Evolutionary conservation across 2,329 filamentous ascomycete genomes (phyloP), one percentile per base, ranked within the genome.

Genomic region (Zelopaecilomyces penicillatus): DNA sequence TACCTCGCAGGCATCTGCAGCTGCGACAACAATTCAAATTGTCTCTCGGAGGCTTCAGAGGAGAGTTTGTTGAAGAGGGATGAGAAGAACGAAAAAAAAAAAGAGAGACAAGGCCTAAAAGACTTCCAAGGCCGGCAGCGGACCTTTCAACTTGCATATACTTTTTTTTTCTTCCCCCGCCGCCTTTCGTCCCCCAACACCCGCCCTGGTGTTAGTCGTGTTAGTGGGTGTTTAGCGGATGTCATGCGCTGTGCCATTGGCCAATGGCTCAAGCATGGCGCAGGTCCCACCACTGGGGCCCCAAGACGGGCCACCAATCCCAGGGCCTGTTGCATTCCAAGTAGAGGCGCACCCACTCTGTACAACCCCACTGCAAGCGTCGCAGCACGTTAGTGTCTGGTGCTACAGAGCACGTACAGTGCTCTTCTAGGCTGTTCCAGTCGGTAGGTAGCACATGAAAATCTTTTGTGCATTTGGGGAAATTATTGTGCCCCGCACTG

Each of bases 1-100:
- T 65, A 63, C 57, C 61, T 63, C 60, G 56, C 59, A 54, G 57
- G 61, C 63, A 63, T 64, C 56, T 57, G 19, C 19, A 2, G 27
- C 42, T 37, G 37, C 42, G 30, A 45, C 45, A 39, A 39, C 26
- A 9, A 33, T 26, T 30, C 26, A 30, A 35, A 41, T 19, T 19
- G 19, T 19, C 19, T 19, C 19, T 32, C 37, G 32, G 39, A 33
- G 38, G 32, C 42, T 40, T 39, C 29, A 41, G 42, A 44, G 39
- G 19, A 37, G 11, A 28, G 26, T 27, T 6, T n/a, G 35, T 9
- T 9, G 32, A 40, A 36, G 28, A 42, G 42, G 42, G 43, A 29
- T 43, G 39, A 41, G 37, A 41, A 49, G 35, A 40, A 40, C 39
- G 39, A 47, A 42, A 43, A 43, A 44, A 34, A 37, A 39, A 43